Evolutionary conservation across 1,139 yeast species (phyloP), one percentile per base, ranked within the genome.

Genomic region (Kodamaea suecica): DNA sequence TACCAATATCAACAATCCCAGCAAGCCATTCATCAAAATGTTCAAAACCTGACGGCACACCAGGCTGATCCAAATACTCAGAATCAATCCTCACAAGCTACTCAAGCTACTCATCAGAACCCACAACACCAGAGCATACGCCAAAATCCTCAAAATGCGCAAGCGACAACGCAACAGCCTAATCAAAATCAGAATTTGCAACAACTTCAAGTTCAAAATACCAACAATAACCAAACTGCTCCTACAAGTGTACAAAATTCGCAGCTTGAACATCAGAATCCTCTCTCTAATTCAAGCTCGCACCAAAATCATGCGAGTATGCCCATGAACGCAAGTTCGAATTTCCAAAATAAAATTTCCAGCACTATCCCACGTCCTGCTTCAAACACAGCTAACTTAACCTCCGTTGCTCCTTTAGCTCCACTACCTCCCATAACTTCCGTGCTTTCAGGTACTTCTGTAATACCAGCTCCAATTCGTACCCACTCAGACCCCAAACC

Each of bases 401-500:
- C 21, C 9, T 9, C 21, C 21, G n/a, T n/a, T n/a, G n/a, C n/a
- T n/a, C 21, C 9, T 19, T 19, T 9, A 6, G 9, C 21, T 19
- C 21, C 21, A 6, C 21, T 19, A 6, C 21, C 21, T 19, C 21
- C 21, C 6, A 19, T 19, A 6, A n/a, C 17, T 6, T 6, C 31
- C 14, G 31, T 13, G 3, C 31, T 21, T 3, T 19, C 24, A 19
- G 10, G 13, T 11, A 13, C 31, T 19, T n/a, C 15, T 3, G 31
- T 17, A 8, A 10, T 12, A 11, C 17, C 12, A 11, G 14, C 12
- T 6, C 23, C 24, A 5, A 11, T 17, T 10, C n/a, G 21, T 9
- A 19, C 21, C 6, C 27, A 14, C 6, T 21, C 10, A 27, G 25
- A 17, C 36, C 36, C 11, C 33, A 33, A 23, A 29, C 26, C 23